Percentiles rank a stretch among this genome's conserved stretches.
These are phyloP conservation scores for Paraglomus occultum DNA, from an alignment of 192 early-diverging fungal genomes.

Conservation along the genomic window DNA sequence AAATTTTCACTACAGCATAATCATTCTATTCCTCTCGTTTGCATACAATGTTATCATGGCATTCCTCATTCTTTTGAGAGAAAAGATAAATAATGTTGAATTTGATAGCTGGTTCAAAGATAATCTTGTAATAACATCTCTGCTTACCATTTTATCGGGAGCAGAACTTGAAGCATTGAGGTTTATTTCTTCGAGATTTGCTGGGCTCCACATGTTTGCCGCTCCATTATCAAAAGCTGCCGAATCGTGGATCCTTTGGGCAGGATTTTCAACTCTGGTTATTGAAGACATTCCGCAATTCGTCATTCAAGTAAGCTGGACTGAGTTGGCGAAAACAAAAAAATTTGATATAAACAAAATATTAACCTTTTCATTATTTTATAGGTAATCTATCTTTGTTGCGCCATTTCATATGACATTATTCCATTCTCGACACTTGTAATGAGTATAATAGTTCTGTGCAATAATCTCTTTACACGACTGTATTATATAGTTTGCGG, in stretches of 20 bases:
- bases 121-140: background rate
- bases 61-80: constrained; percentile 3
- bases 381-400: background rate
- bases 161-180: background rate
- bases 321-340: background rate
- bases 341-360: background rate
- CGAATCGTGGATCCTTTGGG: background rate
- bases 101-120: background rate
- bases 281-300: constrained; percentile 6
- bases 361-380: background rate
- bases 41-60: background rate
- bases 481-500: background rate
- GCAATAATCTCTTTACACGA: constrained; percentile 1
- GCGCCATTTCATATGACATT: background rate
- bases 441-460: background rate
- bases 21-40: background rate
- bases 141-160: background rate
- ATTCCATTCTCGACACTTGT: constrained; percentile 3
- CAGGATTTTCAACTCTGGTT: background rate
- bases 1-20: background rate
- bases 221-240: background rate
- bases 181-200: constrained; percentile 1
- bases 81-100: background rate
- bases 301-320: background rate
- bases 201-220: background rate